Base-by-base conservation (phyloP, 495 filamentous ascomycete species). In the Poronia punctata region DNA sequence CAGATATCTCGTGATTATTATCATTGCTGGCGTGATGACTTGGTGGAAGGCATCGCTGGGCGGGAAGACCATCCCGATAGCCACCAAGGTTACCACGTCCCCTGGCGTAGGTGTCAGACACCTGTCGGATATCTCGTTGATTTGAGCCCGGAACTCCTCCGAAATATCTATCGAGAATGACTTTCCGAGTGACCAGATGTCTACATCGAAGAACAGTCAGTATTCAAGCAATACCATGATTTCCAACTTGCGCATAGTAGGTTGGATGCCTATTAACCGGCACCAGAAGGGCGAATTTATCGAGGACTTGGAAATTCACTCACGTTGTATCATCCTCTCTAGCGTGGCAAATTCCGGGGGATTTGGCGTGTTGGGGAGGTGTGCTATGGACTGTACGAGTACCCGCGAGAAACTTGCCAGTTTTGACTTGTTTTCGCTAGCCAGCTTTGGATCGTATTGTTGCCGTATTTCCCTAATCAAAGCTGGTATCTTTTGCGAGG, bases 41-140 rank as follows among this genome's bases (percentile, higher is more conserved):
- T 88, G 82, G 49, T 97, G 92, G 61, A 96, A 97, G 59, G 95
- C 87, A 63, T 99, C 92, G 0, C 86, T 94, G 0, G 93, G 95
- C 4, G 93, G 88, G 58, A 93, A 99, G 43, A 90, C 84, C 6
- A 80, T 78, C 20, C 78, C 78, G 48, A 96, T 75, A 0, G 87
- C 87, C 1, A 86, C 89, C 26, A 99, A 64, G 18, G 94, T 58
- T 7, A 88, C 59, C 16, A 97, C 69, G 55, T 97, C 88, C 3
- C 86, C 84, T 7, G 81, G 70, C 2, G 68, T 78, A 8, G 83
- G 78, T 12, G 66, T 68, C 32, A 79, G 66, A 5, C 80, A 74
- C 35, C 78, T 75, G 19, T 69, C 60, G 17, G 81, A 72, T 14
- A 92, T 72, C 27, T 73, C 61, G 38, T 79, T 71, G 7, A 99